Base-by-base conservation (phyloP, 176 grass and related monocot species). In the Carex pumila region DNA sequence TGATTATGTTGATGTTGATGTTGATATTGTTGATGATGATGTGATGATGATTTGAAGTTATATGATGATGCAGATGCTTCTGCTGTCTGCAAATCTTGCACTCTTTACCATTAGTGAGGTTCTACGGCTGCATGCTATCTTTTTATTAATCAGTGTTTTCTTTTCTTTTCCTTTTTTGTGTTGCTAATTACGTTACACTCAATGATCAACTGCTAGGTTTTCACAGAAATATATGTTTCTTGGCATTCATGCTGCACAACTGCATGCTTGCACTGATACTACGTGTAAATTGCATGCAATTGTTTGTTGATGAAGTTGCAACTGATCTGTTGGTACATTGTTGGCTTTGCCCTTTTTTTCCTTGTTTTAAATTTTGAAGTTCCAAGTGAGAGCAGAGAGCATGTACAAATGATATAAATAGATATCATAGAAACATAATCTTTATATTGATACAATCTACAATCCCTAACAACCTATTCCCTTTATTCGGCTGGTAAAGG, bases 21-120 rank as follows among this genome's bases (percentile, higher is more conserved):
- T 82, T 92, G 43, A 79, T 92, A 83, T 39, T 90, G 43, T 82
- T 92, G 85, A 39, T 90, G 88, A 88, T 94, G 87, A 55, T 85
- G 87, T 94, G 22, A 65, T 89, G 82, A 7, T 86, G 83, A 73
- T 61, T 39, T 39, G 37, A 39, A 39, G 37, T 39, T 59, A 54
- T 60, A 21, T 90, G 83, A 32, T 85, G 47, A 71, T n/a, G 80
- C 22, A 79, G 31, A 22, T 82, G 65, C 11, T 74, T 64, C 45
- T 86, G 63, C 79, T 92, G 79, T 83, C 85, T 72, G 54, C 76
- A 87, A 63, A 80, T 65, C 32, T 68, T 91, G 80, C 88, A 83
- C 76, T 81, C 50, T 79, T 85, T 88, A 87, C 84, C 57, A 82
- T 85, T 88, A 87, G 85, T 87, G 86, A 90, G 91, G 81, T 93